Conservation (phyloP, 768 basidiomycete species). For the Amanita pallidorosea region DNA sequence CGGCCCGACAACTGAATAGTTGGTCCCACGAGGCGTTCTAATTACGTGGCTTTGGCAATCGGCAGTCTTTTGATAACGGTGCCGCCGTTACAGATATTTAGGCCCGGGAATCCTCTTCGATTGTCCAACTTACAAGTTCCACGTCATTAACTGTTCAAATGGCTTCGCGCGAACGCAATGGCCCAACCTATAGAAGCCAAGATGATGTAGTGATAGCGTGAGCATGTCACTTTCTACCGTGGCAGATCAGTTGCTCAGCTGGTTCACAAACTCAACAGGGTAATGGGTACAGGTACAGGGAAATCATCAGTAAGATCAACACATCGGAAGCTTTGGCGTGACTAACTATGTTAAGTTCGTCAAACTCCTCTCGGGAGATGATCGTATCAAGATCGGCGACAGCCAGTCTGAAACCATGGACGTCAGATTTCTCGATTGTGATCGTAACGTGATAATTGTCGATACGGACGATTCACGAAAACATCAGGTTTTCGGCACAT, state of each 20-base stretch:
- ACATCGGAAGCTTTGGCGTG: neutral
- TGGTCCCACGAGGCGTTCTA: too few species aligned
- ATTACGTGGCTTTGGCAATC: too few species aligned
- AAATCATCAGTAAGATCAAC: neutral
- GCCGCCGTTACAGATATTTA: too few species aligned
- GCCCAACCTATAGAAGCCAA: neutral
- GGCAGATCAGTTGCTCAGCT: neutral
- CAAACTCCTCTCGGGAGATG: neutral
- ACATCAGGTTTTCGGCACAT: too few species aligned
- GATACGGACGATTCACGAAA: slow-evolving; percentile 18
- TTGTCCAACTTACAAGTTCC: too few species aligned
- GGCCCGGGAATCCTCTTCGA: too few species aligned
- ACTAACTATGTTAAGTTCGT: neutral
- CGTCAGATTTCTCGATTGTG: slow-evolving; percentile 7
- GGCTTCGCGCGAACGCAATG: too few species aligned
- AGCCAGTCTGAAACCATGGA: neutral
- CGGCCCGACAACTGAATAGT: too few species aligned
- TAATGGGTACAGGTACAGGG: neutral
- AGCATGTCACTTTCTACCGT: neutral
- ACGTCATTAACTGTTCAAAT: too few species aligned
- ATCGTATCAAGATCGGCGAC: neutral
- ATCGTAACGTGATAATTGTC: slow-evolving; percentile 11
- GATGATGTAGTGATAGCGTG: neutral
- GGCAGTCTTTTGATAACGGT: too few species aligned
- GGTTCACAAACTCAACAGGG: neutral